Evolutionary conservation across 306 rosid species (phyloP).

Genomic region (Aeschynomene evenia): DNA sequence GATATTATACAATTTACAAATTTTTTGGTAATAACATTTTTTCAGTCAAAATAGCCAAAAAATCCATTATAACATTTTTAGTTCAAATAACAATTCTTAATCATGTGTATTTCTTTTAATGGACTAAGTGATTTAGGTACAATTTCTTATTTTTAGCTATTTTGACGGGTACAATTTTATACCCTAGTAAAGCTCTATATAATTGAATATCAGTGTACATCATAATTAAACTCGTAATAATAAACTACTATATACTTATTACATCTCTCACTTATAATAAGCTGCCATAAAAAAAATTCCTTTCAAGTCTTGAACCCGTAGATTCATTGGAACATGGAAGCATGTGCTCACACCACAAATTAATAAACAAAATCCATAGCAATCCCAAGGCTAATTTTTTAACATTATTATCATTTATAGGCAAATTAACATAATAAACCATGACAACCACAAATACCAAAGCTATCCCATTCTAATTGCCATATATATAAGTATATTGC

Average conservation of each 20-base stretch:
- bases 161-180: no score
- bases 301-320: constrained; percentile 23
- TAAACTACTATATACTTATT: constrained; percentile 19
- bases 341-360: constrained; percentile 49
- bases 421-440: constrained; percentile 15
- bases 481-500: not conserved
- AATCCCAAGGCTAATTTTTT: constrained; percentile 31
- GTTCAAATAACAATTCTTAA: no score
- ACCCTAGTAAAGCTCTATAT: no score
- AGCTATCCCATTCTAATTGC: constrained; percentile 5
- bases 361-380: constrained; percentile 27
- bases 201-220: no score
- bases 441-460: constrained; percentile 17
- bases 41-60: no score
- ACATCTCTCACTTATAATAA: constrained; percentile 27
- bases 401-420: constrained; percentile 20
- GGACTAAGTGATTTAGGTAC: no score
- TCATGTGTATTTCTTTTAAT: no score
- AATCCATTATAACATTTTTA: no score
- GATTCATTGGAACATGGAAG: constrained; percentile 56
- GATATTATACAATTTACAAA: no score
- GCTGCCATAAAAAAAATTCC: constrained; percentile 28
- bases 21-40: no score
- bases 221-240: no score
- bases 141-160: no score